Evolutionary conservation across 2,329 filamentous ascomycete genomes (phyloP).

Genomic region (Sclerotinia sclerotiorum): DNA sequence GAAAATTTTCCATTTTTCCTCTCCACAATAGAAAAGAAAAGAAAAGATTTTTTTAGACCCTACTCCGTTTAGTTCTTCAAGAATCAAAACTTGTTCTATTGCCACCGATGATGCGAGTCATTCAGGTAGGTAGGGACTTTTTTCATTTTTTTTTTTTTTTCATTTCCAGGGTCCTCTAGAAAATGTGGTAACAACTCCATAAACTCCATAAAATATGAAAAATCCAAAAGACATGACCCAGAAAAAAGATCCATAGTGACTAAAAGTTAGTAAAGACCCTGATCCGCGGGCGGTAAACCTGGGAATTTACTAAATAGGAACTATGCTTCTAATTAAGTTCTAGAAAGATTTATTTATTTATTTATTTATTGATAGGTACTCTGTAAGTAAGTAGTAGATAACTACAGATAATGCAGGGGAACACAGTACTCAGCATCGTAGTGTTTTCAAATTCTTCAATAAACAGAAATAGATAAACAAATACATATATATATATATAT

Average conservation of each 20-base stretch:
- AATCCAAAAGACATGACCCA: too few relatives aligned
- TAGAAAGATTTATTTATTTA: not conserved
- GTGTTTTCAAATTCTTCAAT: too few relatives aligned
- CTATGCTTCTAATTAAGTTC: not conserved
- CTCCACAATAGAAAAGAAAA: constrained; percentile 6
- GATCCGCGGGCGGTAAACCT: not conserved
- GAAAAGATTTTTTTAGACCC: not conserved
- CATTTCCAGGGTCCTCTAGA: too few relatives aligned
- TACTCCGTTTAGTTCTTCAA: not conserved
- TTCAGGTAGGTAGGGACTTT: not conserved
- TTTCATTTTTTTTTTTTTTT: not conserved
- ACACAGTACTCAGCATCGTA: too few relatives aligned
- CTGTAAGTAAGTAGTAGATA: too few relatives aligned
- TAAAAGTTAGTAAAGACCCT: not conserved
- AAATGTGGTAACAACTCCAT: too few relatives aligned
- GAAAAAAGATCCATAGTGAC: too few relatives aligned
- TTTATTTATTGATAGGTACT: too few relatives aligned
- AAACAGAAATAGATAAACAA: too few relatives aligned
- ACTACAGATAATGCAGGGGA: too few relatives aligned
- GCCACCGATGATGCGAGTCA: constrained; percentile 20
- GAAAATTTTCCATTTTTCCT: not conserved
- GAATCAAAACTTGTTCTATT: too few relatives aligned
- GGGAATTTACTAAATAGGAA: not conserved
- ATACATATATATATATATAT: too few relatives aligned
- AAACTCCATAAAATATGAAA: not conserved